Base-by-base conservation (phyloP, 805 yeast genomes). In the Komagataella pastoris region DNA sequence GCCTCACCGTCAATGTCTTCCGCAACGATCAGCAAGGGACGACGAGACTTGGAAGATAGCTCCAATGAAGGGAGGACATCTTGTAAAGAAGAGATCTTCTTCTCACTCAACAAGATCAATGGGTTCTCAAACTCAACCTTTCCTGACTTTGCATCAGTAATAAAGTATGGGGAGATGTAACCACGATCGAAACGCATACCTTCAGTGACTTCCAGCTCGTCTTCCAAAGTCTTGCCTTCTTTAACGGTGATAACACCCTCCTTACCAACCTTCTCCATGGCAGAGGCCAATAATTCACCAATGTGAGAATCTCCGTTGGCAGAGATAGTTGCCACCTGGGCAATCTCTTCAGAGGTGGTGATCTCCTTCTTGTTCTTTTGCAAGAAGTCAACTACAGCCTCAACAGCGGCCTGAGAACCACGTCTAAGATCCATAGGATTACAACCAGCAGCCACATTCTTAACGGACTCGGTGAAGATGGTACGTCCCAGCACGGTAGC, bases 151-250 rank as follows among this genome's bases (percentile, higher is more conserved):
- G 96, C 79, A 68, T 90, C 89, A 59, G 97, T 88, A 71, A 90
- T 88, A 71, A 91, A 91, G 76, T 93, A 90, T 49, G 98, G 97
- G 47, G 96, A 88, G 65, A 91, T 88, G 78, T 79, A 93, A 61
- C 98, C 98, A 65, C 98, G 87, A 74, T 89, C 97, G 66, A 93
- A 91, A 73, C 91, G 83, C 96, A 91, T 88, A 73, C 99, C 99
- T 75, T 91, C 97, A 57, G 90, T 93, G 55, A 91, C 95, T 72
- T 90, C 97, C 61, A 91, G 80, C 70, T 88, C 96, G 68, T 91
- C 99, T 68, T 87, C 96, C 61, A 91, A 75, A 60, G 97, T 93
- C 77, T 88, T 90, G 61, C 98, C 98, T 71, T 88, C 97, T 76
- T 85, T 91, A 63, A 91, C 93, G 59, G 98, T 91, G 69, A 91